These are phyloP conservation scores for Fusarium udum DNA, from an alignment of 2,329 filamentous ascomycete species.

Conservation along the genomic window DNA sequence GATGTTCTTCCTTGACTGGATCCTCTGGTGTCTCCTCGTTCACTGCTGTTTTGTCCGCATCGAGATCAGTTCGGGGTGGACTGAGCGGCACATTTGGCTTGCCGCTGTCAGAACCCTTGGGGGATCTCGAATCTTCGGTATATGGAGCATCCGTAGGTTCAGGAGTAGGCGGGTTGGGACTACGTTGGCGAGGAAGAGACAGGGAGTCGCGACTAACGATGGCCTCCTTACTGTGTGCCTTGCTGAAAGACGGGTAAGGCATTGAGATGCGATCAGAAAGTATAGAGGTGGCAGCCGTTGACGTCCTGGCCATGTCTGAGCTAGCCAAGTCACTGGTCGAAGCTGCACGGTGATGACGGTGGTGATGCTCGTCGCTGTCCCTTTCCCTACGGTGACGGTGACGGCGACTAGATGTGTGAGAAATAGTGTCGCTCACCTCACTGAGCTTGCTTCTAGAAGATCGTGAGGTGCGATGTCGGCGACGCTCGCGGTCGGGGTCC, in stretches of 20 bases:
- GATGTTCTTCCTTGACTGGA: constrained; percentile 42
- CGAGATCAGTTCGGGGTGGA: constrained; percentile 71
- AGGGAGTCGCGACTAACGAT: constrained; percentile 71
- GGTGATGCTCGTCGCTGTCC: constrained; percentile 48
- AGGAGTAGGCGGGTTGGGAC: constrained; percentile 70
- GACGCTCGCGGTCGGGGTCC: constrained; percentile 49
- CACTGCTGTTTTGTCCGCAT: constrained; percentile 52
- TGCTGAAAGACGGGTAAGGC: constrained; percentile 86
- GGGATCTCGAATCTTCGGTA: constrained; percentile 17
- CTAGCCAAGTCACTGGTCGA: constrained; percentile 60
- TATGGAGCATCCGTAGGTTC: constrained; percentile 66
- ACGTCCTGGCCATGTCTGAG: constrained; percentile 55
- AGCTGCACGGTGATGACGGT: constrained; percentile 39
- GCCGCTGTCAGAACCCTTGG: constrained; percentile 43
- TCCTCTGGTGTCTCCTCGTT: constrained; percentile 47
- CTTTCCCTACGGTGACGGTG: constrained; percentile 47
- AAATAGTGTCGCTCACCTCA: constrained; percentile 53
- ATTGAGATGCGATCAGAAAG: constrained; percentile 60
- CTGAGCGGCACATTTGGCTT: constrained; percentile 65
- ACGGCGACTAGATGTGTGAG: constrained; percentile 49
- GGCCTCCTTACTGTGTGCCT: constrained; percentile 89
- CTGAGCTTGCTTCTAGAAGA: constrained; percentile 54
- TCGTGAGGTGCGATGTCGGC: constrained; percentile 53
- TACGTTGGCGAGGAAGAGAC: constrained; percentile 45
- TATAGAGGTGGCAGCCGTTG: constrained; percentile 47